A percentile compares a stretch with the other conserved stretches of the same genome.
phyloP scores from a whole-genome alignment of 2,329 filamentous ascomycete species.

The Claviceps purpurea region DNA sequence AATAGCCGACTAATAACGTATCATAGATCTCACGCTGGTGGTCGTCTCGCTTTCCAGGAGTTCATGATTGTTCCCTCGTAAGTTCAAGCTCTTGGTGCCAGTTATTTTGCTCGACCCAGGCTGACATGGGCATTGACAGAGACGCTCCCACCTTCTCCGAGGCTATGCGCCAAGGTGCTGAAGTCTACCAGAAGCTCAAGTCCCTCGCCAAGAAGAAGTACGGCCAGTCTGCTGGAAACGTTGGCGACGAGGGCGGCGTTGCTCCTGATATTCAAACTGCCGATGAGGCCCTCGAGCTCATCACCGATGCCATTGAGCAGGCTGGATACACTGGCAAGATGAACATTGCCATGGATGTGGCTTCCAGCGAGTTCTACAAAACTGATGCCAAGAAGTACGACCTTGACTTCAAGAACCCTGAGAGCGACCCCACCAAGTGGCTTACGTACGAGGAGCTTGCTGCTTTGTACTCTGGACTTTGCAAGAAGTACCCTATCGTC shows the following conservation, averaged over 20 bases:
- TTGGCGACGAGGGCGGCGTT: conserved; percentile 98
- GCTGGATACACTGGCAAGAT: conserved; percentile 93
- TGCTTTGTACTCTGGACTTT: conserved; percentile 74
- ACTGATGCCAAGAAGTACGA: conserved; percentile 97
- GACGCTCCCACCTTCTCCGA: conserved; percentile 84
- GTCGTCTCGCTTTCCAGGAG: conserved; percentile 87
- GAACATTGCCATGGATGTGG: conserved; percentile 98
- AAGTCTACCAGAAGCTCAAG: conserved; percentile 99
- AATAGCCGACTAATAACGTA: neutral
- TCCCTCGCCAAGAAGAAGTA: conserved; percentile 97
- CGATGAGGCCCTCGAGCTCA: conserved; percentile 93
- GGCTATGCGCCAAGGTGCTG: conserved; percentile 88
- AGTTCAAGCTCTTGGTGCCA: conserved; percentile 20
- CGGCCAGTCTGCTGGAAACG: conserved; percentile 95
- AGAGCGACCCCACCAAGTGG: conserved; percentile 93
- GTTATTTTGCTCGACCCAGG: neutral
- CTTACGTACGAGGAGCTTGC: conserved; percentile 97
- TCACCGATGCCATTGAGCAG: conserved; percentile 85
- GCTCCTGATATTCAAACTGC: conserved; percentile 96
- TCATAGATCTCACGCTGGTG: conserved; percentile 80
- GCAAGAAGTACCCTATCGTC: conserved; percentile 95
- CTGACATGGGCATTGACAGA: conserved; percentile 25
- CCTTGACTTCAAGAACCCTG: conserved; percentile 99
- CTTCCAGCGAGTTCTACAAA: conserved; percentile 99
- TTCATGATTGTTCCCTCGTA: conserved; percentile 88